Evolutionary conservation across 345 rosid species (phyloP).

Genomic region (Acer negundo): DNA sequence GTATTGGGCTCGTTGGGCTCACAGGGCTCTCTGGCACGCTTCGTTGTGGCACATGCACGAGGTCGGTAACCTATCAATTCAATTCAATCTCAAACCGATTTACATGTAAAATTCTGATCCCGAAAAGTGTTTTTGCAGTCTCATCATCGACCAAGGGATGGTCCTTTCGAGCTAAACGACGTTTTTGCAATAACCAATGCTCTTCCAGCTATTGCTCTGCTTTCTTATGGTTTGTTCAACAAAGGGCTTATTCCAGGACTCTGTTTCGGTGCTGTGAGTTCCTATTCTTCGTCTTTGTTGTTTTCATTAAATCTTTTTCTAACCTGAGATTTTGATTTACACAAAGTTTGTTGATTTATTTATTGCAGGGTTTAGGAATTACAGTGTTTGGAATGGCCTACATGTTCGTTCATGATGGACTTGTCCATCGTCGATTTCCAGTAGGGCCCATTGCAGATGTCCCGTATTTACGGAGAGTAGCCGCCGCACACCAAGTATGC

Average conservation of each 20-base stretch:
- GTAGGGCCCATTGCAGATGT: slow-evolving; percentile 69
- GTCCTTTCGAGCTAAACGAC: slow-evolving; percentile 64
- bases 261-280: slow-evolving; percentile 66
- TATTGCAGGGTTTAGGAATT: slow-evolving; percentile 57
- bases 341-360: neutral
- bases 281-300: neutral
- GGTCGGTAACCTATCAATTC: slow-evolving; percentile 31
- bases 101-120: neutral
- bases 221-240: slow-evolving; percentile 50
- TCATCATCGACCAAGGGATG: slow-evolving; percentile 64
- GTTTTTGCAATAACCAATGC: slow-evolving; percentile 62
- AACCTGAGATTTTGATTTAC: no score
- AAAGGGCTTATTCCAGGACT: slow-evolving; percentile 60
- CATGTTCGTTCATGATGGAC: slow-evolving; percentile 75
- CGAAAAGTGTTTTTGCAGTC: slow-evolving; percentile 40
- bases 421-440: slow-evolving; percentile 71
- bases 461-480: slow-evolving; percentile 57
- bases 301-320: neutral
- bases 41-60: slow-evolving; percentile 78
- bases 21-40: slow-evolving; percentile 66
- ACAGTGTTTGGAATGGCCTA: slow-evolving; percentile 75
- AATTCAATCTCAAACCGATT: neutral
- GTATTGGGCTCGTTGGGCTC: slow-evolving; percentile 86
- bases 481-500: slow-evolving; percentile 68
- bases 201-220: slow-evolving; percentile 55